Percentiles rank a stretch among this genome's conserved stretches.
phyloP scores from a whole-genome alignment of 371 early-diverging fungal genomes.

The Synchytrium microbalum region DNA sequence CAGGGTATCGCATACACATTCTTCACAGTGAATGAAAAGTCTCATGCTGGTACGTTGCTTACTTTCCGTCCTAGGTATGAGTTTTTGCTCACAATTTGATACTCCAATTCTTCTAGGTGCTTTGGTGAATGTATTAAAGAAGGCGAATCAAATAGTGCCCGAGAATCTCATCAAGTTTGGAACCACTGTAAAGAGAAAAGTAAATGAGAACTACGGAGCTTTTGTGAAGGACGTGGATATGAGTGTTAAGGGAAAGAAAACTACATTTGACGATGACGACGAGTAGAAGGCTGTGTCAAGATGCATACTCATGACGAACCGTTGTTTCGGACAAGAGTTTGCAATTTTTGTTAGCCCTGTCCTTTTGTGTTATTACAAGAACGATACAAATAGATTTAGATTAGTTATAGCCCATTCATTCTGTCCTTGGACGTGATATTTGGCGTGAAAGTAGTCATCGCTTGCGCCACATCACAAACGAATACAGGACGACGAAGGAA shows the following conservation, averaged over 20 bases:
- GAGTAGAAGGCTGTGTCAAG: too few species aligned
- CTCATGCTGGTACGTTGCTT: constrained; percentile 58
- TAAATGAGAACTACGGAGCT: constrained; percentile 87
- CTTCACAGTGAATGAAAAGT: constrained; percentile 90
- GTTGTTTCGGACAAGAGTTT: too few species aligned
- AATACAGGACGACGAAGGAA: too few species aligned
- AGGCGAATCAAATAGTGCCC: constrained; percentile 83
- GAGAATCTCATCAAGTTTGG: constrained; percentile 85
- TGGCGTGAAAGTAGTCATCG: too few species aligned
- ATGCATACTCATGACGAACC: too few species aligned
- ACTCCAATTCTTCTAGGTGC: constrained; percentile 23
- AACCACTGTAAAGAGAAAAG: constrained; percentile 46
- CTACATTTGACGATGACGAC: constrained; percentile 52
- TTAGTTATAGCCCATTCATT: too few species aligned
- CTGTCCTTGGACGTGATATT: too few species aligned
- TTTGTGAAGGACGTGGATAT: constrained; percentile 88
- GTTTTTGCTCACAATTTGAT: constrained; percentile 1
- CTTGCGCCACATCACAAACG: too few species aligned
- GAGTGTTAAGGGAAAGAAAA: constrained; percentile 79
- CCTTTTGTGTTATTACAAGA: too few species aligned
- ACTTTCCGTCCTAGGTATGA: neutral
- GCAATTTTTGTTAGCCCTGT: too few species aligned
- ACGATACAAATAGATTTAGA: too few species aligned
- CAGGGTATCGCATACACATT: constrained; percentile 88
- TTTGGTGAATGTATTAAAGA: constrained; percentile 82